Conservation (phyloP, 768 basidiomycete genomes). For the Xerocomus spinulosus region DNA sequence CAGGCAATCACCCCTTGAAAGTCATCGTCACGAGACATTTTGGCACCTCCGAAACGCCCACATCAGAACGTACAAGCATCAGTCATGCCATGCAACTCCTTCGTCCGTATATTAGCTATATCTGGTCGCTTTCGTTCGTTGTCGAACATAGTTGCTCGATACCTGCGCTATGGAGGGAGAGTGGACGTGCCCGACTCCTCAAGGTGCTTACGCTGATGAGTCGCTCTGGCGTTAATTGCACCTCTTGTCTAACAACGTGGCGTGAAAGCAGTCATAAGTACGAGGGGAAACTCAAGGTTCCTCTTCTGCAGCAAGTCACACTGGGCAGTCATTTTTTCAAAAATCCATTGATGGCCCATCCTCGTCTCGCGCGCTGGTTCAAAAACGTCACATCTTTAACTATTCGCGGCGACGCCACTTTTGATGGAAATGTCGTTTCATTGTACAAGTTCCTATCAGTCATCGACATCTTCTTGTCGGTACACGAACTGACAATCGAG, state of each 20-base stretch:
- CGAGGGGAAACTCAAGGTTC: slow-evolving; percentile 4
- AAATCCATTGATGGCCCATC: slow-evolving; percentile 2
- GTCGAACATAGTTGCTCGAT: slow-evolving; percentile 1
- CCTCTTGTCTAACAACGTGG: not conserved
- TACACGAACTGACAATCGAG: slow-evolving; percentile 4
- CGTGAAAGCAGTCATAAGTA: not conserved
- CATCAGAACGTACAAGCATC: slow-evolving; percentile 1
- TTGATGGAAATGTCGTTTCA: not conserved
- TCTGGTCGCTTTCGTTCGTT: slow-evolving; percentile 10
- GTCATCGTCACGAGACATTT: slow-evolving; percentile 6
- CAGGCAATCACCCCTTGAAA: not conserved
- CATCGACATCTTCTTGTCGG: not conserved
- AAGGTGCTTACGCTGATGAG: slow-evolving; percentile 1
- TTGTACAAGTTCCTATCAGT: slow-evolving; percentile 5
- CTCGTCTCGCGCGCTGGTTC: slow-evolving; percentile 6
- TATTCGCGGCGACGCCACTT: not conserved
- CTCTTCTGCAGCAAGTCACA: not conserved
- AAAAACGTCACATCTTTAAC: slow-evolving; percentile 2
- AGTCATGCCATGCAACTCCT: not conserved
- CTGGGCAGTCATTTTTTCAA: slow-evolving; percentile 6
- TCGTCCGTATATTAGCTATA: not conserved
- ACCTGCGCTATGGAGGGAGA: slow-evolving; percentile 8
- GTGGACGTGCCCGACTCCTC: slow-evolving; percentile 1
- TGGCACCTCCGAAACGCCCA: not conserved
- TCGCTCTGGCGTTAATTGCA: not conserved